phyloP scores from a whole-genome alignment of 495 filamentous ascomycete species.

The Clohesyomyces aquaticus region DNA sequence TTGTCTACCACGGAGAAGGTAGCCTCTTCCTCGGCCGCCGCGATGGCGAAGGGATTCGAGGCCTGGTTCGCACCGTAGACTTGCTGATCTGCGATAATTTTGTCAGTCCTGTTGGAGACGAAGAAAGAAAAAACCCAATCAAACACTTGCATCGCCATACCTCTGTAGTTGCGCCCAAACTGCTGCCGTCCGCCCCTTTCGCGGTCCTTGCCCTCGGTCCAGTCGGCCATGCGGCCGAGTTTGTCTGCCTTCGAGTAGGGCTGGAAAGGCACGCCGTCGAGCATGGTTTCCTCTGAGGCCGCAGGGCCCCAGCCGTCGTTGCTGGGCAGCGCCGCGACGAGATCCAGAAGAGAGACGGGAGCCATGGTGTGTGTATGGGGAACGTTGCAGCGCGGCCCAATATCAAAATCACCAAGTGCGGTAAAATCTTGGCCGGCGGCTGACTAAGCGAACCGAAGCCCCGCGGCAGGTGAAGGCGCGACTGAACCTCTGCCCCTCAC shows the following conservation, averaged over 20 bases:
- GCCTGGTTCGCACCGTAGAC: constrained; percentile 90
- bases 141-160: constrained; percentile 52
- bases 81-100: constrained; percentile 74
- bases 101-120: constrained; percentile 8
- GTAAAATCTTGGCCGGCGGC: constrained; percentile 22
- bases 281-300: constrained; percentile 75
- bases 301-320: constrained; percentile 86
- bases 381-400: neutral
- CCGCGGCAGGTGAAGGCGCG: neutral
- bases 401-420: constrained; percentile 17
- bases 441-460: neutral
- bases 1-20: constrained; percentile 98
- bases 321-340: constrained; percentile 63
- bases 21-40: constrained; percentile 91
- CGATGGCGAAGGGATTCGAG: constrained; percentile 78
- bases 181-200: constrained; percentile 78
- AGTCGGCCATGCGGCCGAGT: constrained; percentile 97
- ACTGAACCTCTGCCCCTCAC: neutral
- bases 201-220: constrained; percentile 93
- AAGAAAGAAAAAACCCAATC: neutral
- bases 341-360: constrained; percentile 60
- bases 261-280: constrained; percentile 93
- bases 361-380: constrained; percentile 52
- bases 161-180: constrained; percentile 90
- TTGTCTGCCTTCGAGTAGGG: constrained; percentile 99